These are phyloP conservation scores for Neurospora sp. DNA, from an alignment of 495 filamentous ascomycete species.

Conservation along the genomic window DNA sequence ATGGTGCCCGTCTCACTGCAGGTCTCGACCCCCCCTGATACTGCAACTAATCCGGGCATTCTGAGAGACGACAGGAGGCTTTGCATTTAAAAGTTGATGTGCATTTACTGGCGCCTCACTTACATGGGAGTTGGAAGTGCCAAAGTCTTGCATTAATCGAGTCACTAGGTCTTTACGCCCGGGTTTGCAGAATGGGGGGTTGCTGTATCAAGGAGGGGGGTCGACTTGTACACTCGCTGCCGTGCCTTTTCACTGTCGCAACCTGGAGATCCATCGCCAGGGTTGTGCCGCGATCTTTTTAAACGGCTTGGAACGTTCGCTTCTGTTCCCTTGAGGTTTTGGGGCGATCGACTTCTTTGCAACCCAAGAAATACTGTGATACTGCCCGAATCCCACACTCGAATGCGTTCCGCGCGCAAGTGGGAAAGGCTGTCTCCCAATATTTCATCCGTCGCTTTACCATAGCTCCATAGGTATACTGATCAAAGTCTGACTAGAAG, in stretches of 20 bases:
- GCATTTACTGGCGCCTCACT: neutral
- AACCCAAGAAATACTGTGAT: neutral
- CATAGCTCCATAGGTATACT: neutral
- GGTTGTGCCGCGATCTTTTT: neutral
- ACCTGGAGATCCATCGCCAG: neutral
- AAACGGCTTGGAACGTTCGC: neutral
- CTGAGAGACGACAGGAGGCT: neutral
- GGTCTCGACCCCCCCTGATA: slow-evolving; percentile 2
- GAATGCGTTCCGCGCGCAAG: neutral
- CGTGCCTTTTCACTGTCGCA: neutral
- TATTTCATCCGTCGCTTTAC: neutral
- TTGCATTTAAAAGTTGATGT: neutral
- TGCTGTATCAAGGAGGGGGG: neutral
- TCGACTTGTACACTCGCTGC: neutral
- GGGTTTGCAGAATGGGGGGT: neutral
- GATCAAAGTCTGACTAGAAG: neutral
- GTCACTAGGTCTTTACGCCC: neutral
- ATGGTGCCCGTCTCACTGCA: slow-evolving; percentile 4
- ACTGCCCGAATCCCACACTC: neutral
- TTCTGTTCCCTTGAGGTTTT: neutral
- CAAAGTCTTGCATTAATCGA: neutral
- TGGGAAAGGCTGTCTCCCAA: neutral
- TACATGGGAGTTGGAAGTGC: neutral
- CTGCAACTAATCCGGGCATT: neutral
- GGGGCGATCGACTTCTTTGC: neutral